A percentile compares a stretch with the other conserved stretches of the same genome.
Evolutionary conservation across 1,284 basidiomycete genomes (phyloP).

Genomic region (Meira miltonrushii): DNA sequence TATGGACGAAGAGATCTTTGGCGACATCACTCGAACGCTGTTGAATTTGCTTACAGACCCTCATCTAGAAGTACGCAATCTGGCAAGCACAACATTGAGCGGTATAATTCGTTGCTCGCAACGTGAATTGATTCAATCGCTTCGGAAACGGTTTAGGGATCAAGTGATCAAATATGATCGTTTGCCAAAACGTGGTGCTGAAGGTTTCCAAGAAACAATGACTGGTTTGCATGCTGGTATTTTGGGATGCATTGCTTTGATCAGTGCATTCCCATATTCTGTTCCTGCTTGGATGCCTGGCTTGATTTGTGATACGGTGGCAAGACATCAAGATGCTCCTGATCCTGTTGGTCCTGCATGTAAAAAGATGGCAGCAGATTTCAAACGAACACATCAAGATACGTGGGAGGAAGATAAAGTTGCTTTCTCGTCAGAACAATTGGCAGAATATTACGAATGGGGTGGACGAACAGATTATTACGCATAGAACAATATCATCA

Average conservation of each 20-base stretch:
- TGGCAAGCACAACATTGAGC: conserved; percentile 62
- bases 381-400: conserved; percentile 67
- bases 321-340: conserved; percentile 79
- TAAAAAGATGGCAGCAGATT: conserved; percentile 78
- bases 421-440: conserved; percentile 70
- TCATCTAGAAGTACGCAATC: conserved; percentile 49
- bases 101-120: conserved; percentile 90
- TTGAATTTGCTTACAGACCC: conserved; percentile 38
- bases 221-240: conserved; percentile 80
- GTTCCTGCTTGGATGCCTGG: conserved; percentile 78
- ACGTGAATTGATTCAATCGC: conserved; percentile 73
- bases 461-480: conserved; percentile 50
- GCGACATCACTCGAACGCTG: conserved; percentile 37
- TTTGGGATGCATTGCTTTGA: conserved; percentile 72
- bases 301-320: conserved; percentile 64
- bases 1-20: conserved; percentile 23
- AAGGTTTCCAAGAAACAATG: conserved; percentile 69
- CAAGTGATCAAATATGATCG: conserved; percentile 55
- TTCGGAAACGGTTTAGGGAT: conserved; percentile 54
- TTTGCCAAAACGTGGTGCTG: conserved; percentile 56
- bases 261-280: conserved; percentile 77
- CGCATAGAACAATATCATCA: conserved; percentile 35
- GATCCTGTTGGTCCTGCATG: conserved; percentile 87
- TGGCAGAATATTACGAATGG: conserved; percentile 46
- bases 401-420: conserved; percentile 88